phyloP scores from a whole-genome alignment of 805 yeast species.

The Jamesozyma jinghongensis region DNA sequence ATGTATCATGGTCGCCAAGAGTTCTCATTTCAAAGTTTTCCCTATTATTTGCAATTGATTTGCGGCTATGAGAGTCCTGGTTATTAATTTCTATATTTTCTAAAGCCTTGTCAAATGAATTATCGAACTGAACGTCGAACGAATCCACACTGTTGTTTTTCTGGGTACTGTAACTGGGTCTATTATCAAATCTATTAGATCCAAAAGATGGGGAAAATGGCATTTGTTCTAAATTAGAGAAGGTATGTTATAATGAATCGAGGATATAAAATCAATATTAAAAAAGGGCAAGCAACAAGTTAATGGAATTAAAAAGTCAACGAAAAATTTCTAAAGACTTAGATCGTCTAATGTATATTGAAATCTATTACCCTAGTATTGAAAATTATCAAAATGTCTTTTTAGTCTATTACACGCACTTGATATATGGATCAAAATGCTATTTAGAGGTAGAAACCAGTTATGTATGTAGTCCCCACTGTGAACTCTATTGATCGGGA shows the following conservation, averaged over 20 bases:
- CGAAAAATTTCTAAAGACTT: background rate
- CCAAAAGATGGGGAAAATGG: slow-evolving; percentile 20
- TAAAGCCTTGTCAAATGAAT: slow-evolving; percentile 52
- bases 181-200: slow-evolving; percentile 7
- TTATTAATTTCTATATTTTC: slow-evolving; percentile 39
- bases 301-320: background rate
- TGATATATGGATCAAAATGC: too few species aligned
- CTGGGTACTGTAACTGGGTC: slow-evolving; percentile 4
- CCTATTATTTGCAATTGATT: slow-evolving; percentile 3
- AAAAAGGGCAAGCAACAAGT: too few species aligned
- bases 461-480: too few species aligned
- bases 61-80: slow-evolving; percentile 11
- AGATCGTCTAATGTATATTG: too few species aligned
- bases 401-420: too few species aligned
- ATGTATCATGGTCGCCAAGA: slow-evolving; percentile 7
- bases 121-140: slow-evolving; percentile 56
- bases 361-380: too few species aligned
- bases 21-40: slow-evolving; percentile 26
- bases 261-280: too few species aligned
- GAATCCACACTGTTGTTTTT: slow-evolving; percentile 33
- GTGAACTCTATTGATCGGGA: too few species aligned
- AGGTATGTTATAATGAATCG: background rate
- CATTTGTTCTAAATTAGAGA: slow-evolving; percentile 10
- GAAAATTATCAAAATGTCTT: too few species aligned
- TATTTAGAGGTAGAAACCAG: too few species aligned